Evolutionary conservation across 169 alveolate genomes (phyloP).

Genomic region (Plasmodium berghei): DNA sequence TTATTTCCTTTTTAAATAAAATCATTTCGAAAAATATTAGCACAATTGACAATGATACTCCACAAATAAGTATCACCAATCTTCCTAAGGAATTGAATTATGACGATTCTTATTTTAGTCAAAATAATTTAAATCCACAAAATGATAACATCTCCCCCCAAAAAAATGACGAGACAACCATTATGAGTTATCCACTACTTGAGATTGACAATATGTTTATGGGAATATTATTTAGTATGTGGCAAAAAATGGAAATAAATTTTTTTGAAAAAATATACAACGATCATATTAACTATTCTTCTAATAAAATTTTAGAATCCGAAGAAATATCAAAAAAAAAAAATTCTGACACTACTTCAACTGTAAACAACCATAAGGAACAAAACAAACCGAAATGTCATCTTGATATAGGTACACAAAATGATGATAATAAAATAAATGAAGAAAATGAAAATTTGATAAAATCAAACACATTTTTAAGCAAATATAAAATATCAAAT

Average conservation of each 20-base stretch:
- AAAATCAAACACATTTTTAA: not conserved
- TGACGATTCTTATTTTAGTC: not conserved
- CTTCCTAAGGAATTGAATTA: not conserved
- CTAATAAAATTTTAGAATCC: not conserved
- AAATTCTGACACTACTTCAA: no score
- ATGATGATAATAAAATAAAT: slow-evolving; percentile 6
- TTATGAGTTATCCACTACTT: slow-evolving; percentile 13
- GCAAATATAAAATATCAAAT: not conserved
- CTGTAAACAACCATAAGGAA: not conserved
- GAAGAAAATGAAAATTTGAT: not conserved
- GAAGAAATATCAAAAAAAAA: not conserved
- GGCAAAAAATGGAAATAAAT: slow-evolving; percentile 54
- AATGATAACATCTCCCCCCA: not conserved
- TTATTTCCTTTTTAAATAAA: slow-evolving; percentile 6
- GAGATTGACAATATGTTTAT: slow-evolving; percentile 42
- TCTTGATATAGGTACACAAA: not conserved
- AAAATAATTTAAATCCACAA: not conserved
- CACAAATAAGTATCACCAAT: not conserved
- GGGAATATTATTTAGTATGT: slow-evolving; percentile 47
- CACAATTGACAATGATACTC: not conserved
- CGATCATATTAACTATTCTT: not conserved
- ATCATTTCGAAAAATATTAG: slow-evolving; percentile 1
- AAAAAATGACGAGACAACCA: not conserved
- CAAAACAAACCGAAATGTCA: not conserved
- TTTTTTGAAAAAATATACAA: slow-evolving; percentile 10